Base-by-base conservation (phyloP, 2,329 filamentous ascomycete genomes). In the Metarhizium guizhouense region DNA sequence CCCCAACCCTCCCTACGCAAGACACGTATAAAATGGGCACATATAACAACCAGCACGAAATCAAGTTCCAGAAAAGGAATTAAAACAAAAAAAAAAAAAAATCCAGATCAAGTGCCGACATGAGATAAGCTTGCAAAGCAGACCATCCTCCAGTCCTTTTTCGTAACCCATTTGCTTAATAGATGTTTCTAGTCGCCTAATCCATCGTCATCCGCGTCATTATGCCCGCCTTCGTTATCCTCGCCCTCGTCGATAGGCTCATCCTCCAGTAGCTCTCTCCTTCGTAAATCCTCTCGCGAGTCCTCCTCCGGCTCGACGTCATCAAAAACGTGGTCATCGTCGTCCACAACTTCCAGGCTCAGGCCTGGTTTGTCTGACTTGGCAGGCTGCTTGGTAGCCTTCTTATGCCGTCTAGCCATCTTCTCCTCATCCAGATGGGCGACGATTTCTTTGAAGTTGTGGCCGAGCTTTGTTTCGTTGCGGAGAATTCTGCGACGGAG, bases 371-470 rank as follows among this genome's bases (percentile, higher is more conserved):
- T 76, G 67, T 54, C 58, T 30, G 60, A 47, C 38, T 60, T 61
- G 11, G 62, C 54, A 25, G 64, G 66, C 45, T 48, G 45, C 45
- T 48, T 48, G 49, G 54, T 63, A 38, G 68, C 67, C 61, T 70
- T 73, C 65, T 76, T 80, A 51, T 67, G 68, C 42, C 70, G 69
- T 42, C 72, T 69, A 11, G 70, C 77, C 47, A 81, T 70, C 64
- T 85, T 84, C 51, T 79, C 76, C 56, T 87, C 82, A 64, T 96
- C 91, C 4, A 97, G 76, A 68, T 87, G 94, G 8, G 83, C 82
- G 4, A 96, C 75, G 6, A 96, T 84, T 63, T 94, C 90, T 65
- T 87, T 89, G 76, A 89, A 95, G 67, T 94, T 96, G 49, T 82
- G 76, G 2, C 94, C 94, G 3, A 99, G 79, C 65, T 83, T 85